Percentiles rank a stretch among this genome's conserved stretches.
phyloP scores from a whole-genome alignment of 2,329 filamentous ascomycete species.

The Hysterium pulicare region DNA sequence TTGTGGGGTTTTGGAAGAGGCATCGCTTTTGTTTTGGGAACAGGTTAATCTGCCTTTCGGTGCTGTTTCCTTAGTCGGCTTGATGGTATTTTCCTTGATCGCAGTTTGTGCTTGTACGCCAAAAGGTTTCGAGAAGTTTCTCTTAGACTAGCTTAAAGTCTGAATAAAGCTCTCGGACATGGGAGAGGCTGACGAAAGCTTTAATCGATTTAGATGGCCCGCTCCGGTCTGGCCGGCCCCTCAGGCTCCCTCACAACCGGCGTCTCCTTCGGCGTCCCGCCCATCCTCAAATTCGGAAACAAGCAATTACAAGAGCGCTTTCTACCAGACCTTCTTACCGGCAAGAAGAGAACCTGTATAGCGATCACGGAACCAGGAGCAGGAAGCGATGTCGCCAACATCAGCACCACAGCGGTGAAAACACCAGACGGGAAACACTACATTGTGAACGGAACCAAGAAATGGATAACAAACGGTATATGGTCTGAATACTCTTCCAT shows the following conservation, averaged over 20 bases:
- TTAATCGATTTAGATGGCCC: conserved; percentile 53
- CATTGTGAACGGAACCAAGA: conserved; percentile 72
- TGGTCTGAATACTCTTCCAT: conserved; percentile 67
- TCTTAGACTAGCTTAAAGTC: too few relatives aligned
- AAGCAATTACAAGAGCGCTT: conserved; percentile 61
- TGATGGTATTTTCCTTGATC: too few relatives aligned
- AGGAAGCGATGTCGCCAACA: conserved; percentile 70
- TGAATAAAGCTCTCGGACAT: too few relatives aligned
- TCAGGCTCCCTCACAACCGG: conserved; percentile 66
- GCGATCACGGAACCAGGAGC: conserved; percentile 76
- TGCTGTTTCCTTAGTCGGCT: too few relatives aligned
- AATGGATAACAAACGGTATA: conserved; percentile 62
- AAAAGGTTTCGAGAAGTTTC: too few relatives aligned
- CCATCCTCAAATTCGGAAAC: conserved; percentile 66
- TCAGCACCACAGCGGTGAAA: conserved; percentile 64
- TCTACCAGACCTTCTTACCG: conserved; percentile 64
- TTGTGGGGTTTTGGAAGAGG: too few relatives aligned
- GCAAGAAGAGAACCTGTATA: conserved; percentile 67
- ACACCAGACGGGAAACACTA: conserved; percentile 63
- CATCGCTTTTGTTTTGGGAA: too few relatives aligned
- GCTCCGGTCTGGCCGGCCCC: conserved; percentile 63
- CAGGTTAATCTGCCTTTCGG: too few relatives aligned
- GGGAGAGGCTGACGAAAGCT: too few relatives aligned
- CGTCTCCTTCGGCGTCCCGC: conserved; percentile 69
- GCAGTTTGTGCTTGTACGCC: too few relatives aligned